Evolutionary conservation across 2,329 filamentous ascomycete genomes (phyloP).

Genomic region (Apiospora sp.): DNA sequence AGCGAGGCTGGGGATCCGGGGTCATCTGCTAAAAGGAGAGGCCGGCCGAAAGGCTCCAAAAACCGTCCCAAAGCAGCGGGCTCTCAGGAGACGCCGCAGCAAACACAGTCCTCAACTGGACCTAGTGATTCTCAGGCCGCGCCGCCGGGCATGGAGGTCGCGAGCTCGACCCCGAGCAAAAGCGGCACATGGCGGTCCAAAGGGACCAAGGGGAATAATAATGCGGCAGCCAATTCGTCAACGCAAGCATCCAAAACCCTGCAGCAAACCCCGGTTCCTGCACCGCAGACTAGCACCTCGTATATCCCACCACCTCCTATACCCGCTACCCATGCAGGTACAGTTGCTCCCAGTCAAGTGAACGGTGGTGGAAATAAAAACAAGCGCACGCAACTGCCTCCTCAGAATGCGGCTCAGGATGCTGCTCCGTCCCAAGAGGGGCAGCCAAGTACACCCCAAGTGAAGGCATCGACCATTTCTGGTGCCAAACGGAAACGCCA

Average conservation of each 20-base stretch:
- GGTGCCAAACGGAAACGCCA: conserved; percentile 44
- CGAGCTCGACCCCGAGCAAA: neutral
- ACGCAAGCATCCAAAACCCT: neutral
- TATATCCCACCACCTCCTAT: conserved; percentile 30
- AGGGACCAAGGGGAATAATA: neutral
- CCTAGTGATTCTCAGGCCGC: neutral
- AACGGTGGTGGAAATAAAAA: conserved; percentile 31
- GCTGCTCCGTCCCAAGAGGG: neutral
- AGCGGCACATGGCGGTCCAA: conserved; percentile 7
- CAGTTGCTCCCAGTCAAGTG: conserved; percentile 11
- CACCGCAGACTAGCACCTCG: conserved; percentile 27
- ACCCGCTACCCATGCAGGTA: conserved; percentile 9
- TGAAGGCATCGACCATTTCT: conserved; percentile 43
- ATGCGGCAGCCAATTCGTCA: neutral
- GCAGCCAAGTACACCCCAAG: conserved; percentile 31
- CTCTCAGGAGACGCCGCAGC: neutral
- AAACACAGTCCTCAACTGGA: neutral
- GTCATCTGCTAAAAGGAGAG: conserved; percentile 48
- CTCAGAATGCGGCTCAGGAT: conserved; percentile 28
- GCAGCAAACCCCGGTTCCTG: conserved; percentile 16
- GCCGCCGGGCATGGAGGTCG: neutral
- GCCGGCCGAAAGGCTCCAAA: conserved; percentile 49
- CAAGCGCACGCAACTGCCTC: conserved; percentile 32
- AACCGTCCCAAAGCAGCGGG: conserved; percentile 42
- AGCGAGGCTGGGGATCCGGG: conserved; percentile 34